Evolutionary conservation across 306 rosid genomes (phyloP).

Genomic region (Datisca glomerata): DNA sequence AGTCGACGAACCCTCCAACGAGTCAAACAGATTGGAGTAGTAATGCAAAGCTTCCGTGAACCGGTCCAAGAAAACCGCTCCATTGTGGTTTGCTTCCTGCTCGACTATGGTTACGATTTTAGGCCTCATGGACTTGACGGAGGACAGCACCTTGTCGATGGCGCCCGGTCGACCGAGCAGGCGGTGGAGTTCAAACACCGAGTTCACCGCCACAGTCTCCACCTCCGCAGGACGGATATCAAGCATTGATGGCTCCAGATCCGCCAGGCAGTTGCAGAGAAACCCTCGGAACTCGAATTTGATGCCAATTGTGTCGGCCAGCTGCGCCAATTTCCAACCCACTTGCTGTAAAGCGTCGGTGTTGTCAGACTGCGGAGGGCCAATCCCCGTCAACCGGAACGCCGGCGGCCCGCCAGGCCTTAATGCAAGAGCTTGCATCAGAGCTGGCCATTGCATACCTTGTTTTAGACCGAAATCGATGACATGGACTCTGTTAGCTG

Average conservation of each 20-base stretch:
- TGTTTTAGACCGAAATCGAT: constrained; percentile 69
- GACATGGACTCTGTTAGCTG: constrained; percentile 55
- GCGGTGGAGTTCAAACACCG: constrained; percentile 65
- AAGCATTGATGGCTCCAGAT: constrained; percentile 49
- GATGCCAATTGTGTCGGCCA: constrained; percentile 51
- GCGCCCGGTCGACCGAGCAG: constrained; percentile 49
- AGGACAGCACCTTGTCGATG: constrained; percentile 33
- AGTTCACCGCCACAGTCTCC: constrained; percentile 57
- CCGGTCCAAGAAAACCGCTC: constrained; percentile 54
- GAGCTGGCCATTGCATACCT: constrained; percentile 94
- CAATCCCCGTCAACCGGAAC: constrained; percentile 71
- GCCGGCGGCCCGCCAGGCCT: constrained; percentile 69
- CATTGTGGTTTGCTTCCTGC: constrained; percentile 73
- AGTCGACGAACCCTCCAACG: constrained; percentile 48
- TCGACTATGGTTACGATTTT: constrained; percentile 58
- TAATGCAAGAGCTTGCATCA: constrained; percentile 71
- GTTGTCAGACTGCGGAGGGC: constrained; percentile 54
- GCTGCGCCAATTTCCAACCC: constrained; percentile 57
- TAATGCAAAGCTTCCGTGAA: constrained; percentile 73
- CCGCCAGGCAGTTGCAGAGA: constrained; percentile 48
- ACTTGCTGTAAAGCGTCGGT: constrained; percentile 58
- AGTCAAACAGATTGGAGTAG: constrained; percentile 67
- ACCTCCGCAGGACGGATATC: constrained; percentile 41
- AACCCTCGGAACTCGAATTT: constrained; percentile 68
- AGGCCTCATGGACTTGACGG: constrained; percentile 46